These are phyloP conservation scores for Pyrenophora tritici-repentis DNA, from an alignment of 2,329 filamentous ascomycete genomes.

Conservation along the genomic window DNA sequence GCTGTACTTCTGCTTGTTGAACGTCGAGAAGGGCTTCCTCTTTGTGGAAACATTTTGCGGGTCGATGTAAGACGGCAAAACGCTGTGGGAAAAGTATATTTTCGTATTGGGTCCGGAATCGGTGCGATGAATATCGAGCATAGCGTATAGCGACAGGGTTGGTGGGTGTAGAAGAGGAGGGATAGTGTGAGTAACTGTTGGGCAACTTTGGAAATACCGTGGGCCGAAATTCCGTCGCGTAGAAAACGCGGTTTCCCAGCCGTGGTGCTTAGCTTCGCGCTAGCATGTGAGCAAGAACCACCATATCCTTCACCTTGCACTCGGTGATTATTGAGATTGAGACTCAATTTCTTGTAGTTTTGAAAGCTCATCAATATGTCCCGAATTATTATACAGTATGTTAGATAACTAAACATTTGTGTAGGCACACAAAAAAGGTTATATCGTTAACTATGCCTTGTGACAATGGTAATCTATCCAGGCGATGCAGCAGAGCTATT, in stretches of 20 bases:
- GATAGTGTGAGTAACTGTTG: no score
- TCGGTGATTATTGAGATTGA: no score
- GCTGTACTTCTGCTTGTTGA: constrained; percentile 68
- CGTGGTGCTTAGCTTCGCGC: background rate
- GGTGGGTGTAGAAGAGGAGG: no score
- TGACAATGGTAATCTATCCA: no score
- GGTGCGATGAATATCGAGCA: constrained; percentile 44
- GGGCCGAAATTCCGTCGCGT: background rate
- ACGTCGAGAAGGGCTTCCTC: constrained; percentile 74
- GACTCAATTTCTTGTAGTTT: no score
- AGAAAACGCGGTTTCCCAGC: background rate
- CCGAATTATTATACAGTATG: no score
- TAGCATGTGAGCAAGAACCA: background rate
- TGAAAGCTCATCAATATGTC: no score
- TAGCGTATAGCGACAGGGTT: constrained; percentile 10
- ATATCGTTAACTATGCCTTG: no score
- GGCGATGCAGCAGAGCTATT: no score
- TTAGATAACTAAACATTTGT: no score
- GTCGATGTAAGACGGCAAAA: constrained; percentile 70
- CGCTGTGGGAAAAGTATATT: constrained; percentile 74
- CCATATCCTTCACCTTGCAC: background rate
- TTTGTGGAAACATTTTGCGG: constrained; percentile 60
- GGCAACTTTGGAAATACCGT: no score
- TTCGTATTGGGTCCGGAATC: constrained; percentile 57
- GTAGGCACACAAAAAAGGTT: no score